Percentiles rank a stretch among this genome's conserved stretches.
Evolutionary conservation across 192 early-diverging fungal species (phyloP).

Genomic region (Linnemannia hyalina): DNA sequence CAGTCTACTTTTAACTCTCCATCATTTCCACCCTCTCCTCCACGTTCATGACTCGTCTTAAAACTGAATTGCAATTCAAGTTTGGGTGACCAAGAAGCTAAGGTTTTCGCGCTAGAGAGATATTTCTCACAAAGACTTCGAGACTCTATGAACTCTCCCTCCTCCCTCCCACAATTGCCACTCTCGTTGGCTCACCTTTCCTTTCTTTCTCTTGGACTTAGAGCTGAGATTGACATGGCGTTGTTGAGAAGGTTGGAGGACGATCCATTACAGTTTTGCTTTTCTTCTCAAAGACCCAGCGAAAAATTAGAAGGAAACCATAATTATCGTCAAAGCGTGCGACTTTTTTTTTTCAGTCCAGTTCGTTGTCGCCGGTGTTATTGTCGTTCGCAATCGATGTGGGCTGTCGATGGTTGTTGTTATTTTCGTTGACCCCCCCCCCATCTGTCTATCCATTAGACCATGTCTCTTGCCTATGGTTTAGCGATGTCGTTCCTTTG

Average conservation of each 20-base stretch:
- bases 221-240: neutral
- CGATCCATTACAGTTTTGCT: slow-evolving; percentile 2
- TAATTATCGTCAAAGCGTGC: slow-evolving; percentile 12
- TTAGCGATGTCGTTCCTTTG: no score
- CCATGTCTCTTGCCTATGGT: no score
- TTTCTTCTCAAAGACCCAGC: neutral
- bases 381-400: no score
- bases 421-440: neutral
- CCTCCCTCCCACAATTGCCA: neutral
- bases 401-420: neutral
- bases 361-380: neutral
- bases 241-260: neutral
- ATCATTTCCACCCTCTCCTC: neutral
- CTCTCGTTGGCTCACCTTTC: neutral
- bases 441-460: no score
- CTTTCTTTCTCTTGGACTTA: neutral
- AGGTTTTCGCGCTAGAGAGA: neutral
- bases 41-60: neutral
- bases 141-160: neutral
- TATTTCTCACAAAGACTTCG: neutral
- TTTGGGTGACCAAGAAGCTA: neutral
- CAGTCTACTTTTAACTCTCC: neutral
- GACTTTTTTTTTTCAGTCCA: slow-evolving; percentile 4
- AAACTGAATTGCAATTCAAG: slow-evolving; percentile 1
- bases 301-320: neutral